These are phyloP conservation scores for Cunninghamia lanceolata DNA, from an alignment of 75 land plant species.

Conservation along the genomic window DNA sequence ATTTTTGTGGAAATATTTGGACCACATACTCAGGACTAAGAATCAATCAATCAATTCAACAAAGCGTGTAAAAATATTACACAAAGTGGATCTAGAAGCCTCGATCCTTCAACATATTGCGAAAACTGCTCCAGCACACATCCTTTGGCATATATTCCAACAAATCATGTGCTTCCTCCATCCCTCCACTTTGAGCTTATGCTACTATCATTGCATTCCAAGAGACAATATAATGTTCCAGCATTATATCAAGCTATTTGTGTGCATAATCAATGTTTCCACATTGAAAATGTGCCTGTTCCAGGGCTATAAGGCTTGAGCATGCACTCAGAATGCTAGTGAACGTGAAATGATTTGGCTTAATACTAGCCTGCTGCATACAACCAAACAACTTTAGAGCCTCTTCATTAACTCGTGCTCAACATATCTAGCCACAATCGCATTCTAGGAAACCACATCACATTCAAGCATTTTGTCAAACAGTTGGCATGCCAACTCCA, in stretches of 20 bases:
- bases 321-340: constrained; percentile 53
- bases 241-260: constrained; percentile 39
- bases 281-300: constrained; percentile 44
- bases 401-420: constrained; percentile 33
- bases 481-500: too few relatives aligned
- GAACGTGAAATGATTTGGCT: constrained; percentile 43
- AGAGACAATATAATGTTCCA: constrained; percentile 31
- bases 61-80: too few relatives aligned
- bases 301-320: constrained; percentile 18
- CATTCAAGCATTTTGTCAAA: too few relatives aligned
- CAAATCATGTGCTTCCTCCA: constrained; percentile 17
- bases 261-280: constrained; percentile 47
- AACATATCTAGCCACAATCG: constrained; percentile 59
- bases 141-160: constrained; percentile 20
- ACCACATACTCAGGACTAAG: too few relatives aligned
- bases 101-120: too few relatives aligned
- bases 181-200: too few relatives aligned
- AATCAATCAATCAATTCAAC: too few relatives aligned
- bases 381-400: constrained; percentile 38
- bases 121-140: too few relatives aligned
- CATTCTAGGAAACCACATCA: constrained; percentile 52
- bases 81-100: too few relatives aligned
- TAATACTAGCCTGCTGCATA: constrained; percentile 30
- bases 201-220: constrained; percentile 74
- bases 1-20: too few relatives aligned